phyloP scores from a whole-genome alignment of 768 basidiomycete species.

The Filobasidium floriforme region DNA sequence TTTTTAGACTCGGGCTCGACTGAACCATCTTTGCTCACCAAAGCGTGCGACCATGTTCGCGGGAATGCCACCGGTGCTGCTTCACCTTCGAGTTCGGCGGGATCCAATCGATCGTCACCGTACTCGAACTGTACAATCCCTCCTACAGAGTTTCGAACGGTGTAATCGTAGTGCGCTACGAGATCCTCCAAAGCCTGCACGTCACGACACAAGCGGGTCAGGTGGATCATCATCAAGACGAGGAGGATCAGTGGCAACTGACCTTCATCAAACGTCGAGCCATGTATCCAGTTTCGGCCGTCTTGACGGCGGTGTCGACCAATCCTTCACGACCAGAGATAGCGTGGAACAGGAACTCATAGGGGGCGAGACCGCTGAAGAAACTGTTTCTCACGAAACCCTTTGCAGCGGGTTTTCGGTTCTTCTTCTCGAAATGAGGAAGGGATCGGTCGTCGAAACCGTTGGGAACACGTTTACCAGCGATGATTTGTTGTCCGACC shows the following conservation, averaged over 20 bases:
- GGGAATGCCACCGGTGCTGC: conserved; percentile 85
- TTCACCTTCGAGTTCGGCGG: conserved; percentile 91
- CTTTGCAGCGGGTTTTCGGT: conserved; percentile 89
- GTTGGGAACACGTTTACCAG: conserved; percentile 94
- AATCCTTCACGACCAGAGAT: conserved; percentile 97
- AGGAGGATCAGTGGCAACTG: background rate
- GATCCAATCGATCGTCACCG: conserved; percentile 94
- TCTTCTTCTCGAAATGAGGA: conserved; percentile 98
- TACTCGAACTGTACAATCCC: conserved; percentile 95
- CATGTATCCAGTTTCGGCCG: conserved; percentile 99
- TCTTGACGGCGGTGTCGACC: conserved; percentile 99
- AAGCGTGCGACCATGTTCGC: conserved; percentile 77
- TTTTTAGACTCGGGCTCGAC: background rate
- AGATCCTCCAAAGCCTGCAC: conserved; percentile 77
- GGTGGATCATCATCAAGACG: background rate
- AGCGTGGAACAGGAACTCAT: conserved; percentile 97
- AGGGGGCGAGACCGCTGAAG: conserved; percentile 80
- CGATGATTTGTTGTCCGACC: conserved; percentile 98
- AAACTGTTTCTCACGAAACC: conserved; percentile 98
- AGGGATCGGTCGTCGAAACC: conserved; percentile 98
- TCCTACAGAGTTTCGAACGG: conserved; percentile 87
- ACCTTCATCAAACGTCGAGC: conserved; percentile 93
- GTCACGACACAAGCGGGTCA: background rate
- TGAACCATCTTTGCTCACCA: conserved; percentile 48
- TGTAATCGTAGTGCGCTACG: conserved; percentile 89